These are phyloP conservation scores for Penicillium italicum DNA, from an alignment of 2,329 filamentous ascomycete genomes.

Conservation along the genomic window DNA sequence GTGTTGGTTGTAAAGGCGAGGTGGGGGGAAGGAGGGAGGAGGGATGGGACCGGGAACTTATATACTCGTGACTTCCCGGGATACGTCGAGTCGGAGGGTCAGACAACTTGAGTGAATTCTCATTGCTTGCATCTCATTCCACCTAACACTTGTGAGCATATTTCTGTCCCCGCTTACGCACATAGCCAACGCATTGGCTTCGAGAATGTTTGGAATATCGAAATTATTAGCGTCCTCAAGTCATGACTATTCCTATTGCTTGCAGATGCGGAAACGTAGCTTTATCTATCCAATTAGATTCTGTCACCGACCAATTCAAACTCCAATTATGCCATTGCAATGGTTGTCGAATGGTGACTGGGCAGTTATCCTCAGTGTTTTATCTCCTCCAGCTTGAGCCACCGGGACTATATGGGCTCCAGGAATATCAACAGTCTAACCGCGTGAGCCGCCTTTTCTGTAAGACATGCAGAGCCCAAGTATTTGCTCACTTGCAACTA, in stretches of 20 bases:
- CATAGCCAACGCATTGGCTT: slow-evolving; percentile 17
- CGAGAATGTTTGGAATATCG: neutral
- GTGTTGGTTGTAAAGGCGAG: slow-evolving; percentile 4
- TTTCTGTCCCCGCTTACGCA: slow-evolving; percentile 28
- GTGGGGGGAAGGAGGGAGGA: slow-evolving; percentile 2
- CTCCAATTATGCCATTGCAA: slow-evolving; percentile 52
- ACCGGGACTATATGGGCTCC: slow-evolving; percentile 35
- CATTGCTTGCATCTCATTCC: neutral
- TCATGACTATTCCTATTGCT: slow-evolving; percentile 21
- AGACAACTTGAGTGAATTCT: slow-evolving; percentile 1
- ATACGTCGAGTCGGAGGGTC: neutral
- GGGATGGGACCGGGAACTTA: slow-evolving; percentile 18
- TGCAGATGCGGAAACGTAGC: slow-evolving; percentile 31
- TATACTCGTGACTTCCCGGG: slow-evolving; percentile 25
- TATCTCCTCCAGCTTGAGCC: slow-evolving; percentile 39
- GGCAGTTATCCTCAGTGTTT: slow-evolving; percentile 47
- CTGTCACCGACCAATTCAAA: slow-evolving; percentile 16
- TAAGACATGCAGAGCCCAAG: slow-evolving; percentile 49
- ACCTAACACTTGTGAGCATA: slow-evolving; percentile 19
- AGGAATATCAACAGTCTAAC: slow-evolving; percentile 44
- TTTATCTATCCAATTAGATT: slow-evolving; percentile 25
- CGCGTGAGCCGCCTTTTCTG: slow-evolving; percentile 49
- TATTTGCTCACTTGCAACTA: slow-evolving; percentile 32
- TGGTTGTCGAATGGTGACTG: slow-evolving; percentile 49
- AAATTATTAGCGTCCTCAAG: neutral